phyloP scores from a whole-genome alignment of 306 rosid genomes.

The Cucumis melo region DNA sequence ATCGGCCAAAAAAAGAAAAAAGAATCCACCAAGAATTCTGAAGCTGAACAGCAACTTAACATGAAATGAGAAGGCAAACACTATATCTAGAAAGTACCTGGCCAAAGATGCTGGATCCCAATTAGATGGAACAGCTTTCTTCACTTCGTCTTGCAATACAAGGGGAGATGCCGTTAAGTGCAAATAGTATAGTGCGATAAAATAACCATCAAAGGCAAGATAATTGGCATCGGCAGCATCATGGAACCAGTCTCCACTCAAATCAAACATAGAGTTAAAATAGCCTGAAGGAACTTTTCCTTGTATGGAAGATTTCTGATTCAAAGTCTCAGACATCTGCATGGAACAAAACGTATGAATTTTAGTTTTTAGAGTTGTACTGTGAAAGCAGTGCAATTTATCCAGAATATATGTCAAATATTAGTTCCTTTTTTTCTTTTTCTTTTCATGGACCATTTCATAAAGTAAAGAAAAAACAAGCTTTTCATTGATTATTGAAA shows the following conservation, averaged over 20 bases:
- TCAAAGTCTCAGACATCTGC: conserved; percentile 93
- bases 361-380: background rate
- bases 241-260: conserved; percentile 78
- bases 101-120: conserved; percentile 93
- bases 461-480: background rate
- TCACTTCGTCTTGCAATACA: conserved; percentile 46
- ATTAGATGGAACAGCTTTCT: conserved; percentile 75
- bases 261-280: conserved; percentile 66
- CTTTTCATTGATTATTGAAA: background rate
- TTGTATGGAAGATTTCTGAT: conserved; percentile 67
- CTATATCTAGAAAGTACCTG: conserved; percentile 31
- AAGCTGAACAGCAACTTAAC: background rate
- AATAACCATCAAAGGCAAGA: conserved; percentile 82
- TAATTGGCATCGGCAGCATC: conserved; percentile 69
- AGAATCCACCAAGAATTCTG: background rate
- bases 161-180: conserved; percentile 71
- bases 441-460: background rate
- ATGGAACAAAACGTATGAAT: conserved; percentile 9
- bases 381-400: background rate
- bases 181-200: conserved; percentile 65
- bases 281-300: conserved; percentile 96
- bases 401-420: background rate
- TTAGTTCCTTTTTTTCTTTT: background rate
- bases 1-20: background rate
- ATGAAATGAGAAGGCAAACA: background rate